Evolutionary conservation across 2,329 filamentous ascomycete genomes (phyloP).

Genomic region (Ophiostoma pallidulum): DNA sequence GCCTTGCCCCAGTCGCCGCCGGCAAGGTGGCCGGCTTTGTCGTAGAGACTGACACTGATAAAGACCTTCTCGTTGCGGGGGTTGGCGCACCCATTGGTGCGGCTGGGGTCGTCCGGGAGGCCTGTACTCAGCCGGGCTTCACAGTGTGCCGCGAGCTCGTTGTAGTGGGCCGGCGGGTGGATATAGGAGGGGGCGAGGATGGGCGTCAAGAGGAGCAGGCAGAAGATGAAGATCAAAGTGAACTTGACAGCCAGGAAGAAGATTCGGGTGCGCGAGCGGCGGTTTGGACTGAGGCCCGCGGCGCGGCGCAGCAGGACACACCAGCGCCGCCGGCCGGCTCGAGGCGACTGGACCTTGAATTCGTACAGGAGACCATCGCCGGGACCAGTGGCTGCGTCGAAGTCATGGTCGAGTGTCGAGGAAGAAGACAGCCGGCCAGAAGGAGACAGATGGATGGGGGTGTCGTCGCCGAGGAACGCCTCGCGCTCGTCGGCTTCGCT

Average conservation of each 20-base stretch:
- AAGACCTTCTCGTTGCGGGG: slow-evolving; percentile 55
- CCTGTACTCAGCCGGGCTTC: slow-evolving; percentile 18
- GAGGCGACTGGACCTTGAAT: too few species aligned
- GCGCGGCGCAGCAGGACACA: too few species aligned
- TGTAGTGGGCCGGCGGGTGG: slow-evolving; percentile 30
- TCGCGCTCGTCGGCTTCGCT: too few species aligned
- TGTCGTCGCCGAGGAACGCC: too few species aligned
- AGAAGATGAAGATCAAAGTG: slow-evolving; percentile 41
- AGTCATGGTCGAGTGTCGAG: too few species aligned
- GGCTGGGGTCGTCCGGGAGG: slow-evolving; percentile 1
- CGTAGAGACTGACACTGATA: slow-evolving; percentile 62
- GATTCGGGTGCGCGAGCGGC: too few species aligned
- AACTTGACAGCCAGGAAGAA: not conserved
- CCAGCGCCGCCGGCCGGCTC: too few species aligned
- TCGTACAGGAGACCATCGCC: too few species aligned
- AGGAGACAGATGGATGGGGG: too few species aligned
- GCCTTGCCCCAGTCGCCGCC: slow-evolving; percentile 54
- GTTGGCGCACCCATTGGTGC: slow-evolving; percentile 29
- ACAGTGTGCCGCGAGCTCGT: slow-evolving; percentile 24
- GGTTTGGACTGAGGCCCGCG: too few species aligned
- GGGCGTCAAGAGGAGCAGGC: slow-evolving; percentile 24
- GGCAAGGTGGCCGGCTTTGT: slow-evolving; percentile 50
- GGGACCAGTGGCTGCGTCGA: too few species aligned
- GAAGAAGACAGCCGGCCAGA: too few species aligned
- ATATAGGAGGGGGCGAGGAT: slow-evolving; percentile 36